These are phyloP conservation scores for Mycena capillaripes DNA, from an alignment of 768 basidiomycete genomes.

Conservation along the genomic window DNA sequence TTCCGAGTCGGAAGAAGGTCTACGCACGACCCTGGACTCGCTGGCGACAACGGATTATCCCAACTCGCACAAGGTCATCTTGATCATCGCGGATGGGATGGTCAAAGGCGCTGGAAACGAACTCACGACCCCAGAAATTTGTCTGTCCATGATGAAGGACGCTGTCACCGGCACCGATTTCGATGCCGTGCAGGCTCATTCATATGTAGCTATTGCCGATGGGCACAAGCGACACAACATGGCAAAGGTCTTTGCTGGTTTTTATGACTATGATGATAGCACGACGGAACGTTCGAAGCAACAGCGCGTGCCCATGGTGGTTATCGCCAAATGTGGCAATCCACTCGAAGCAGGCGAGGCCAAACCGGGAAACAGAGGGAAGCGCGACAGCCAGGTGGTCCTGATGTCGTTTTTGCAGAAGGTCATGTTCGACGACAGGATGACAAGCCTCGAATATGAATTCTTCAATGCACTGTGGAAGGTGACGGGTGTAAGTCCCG, in stretches of 20 bases:
- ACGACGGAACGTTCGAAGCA: constrained; percentile 94
- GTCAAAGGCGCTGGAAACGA: constrained; percentile 95
- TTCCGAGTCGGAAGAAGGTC: constrained; percentile 95
- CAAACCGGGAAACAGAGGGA: constrained; percentile 98
- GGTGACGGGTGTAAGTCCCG: constrained; percentile 94
- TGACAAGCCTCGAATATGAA: constrained; percentile 99
- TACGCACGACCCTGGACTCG: constrained; percentile 97
- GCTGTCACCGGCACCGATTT: constrained; percentile 68
- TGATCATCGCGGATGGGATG: constrained; percentile 98
- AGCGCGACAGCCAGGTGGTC: constrained; percentile 98
- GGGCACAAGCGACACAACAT: constrained; percentile 99
- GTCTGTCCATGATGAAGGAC: constrained; percentile 97
- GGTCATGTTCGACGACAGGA: constrained; percentile 99
- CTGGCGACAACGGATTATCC: constrained; percentile 99
- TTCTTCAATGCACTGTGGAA: constrained; percentile 99
- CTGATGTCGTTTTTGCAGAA: constrained; percentile 99
- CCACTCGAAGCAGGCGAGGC: constrained; percentile 88
- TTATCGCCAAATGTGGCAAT: constrained; percentile 97
- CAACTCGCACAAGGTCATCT: constrained; percentile 95
- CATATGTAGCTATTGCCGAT: constrained; percentile 98
- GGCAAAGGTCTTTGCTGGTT: constrained; percentile 98
- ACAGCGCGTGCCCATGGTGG: constrained; percentile 94
- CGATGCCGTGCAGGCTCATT: constrained; percentile 93
- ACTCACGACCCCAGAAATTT: constrained; percentile 94
- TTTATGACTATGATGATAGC: constrained; percentile 93